Evolutionary conservation across 768 basidiomycete genomes (phyloP).

Genomic region (Boletus coccyginus): DNA sequence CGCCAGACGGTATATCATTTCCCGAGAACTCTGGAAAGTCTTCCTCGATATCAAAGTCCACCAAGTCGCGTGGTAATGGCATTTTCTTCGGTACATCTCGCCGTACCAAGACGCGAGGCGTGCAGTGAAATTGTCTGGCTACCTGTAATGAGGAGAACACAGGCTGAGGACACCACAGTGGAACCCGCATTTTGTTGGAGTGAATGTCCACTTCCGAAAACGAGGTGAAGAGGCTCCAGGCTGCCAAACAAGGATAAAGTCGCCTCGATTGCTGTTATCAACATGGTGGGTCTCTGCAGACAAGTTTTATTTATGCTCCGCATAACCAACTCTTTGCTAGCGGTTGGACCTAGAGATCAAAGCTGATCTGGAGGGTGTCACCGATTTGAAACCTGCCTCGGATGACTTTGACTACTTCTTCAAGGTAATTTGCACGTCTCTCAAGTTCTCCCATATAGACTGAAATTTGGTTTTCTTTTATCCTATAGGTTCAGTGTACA

Average conservation of each 20-base stretch:
- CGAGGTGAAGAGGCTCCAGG: not conserved
- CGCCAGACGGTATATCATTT: slow-evolving; percentile 67
- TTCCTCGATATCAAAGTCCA: slow-evolving; percentile 37
- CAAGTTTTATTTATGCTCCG: not conserved
- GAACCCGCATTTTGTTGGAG: slow-evolving; percentile 20
- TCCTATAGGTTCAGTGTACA: slow-evolving; percentile 66
- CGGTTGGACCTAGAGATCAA: slow-evolving; percentile 65
- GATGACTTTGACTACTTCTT: slow-evolving; percentile 81
- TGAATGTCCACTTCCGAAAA: not conserved
- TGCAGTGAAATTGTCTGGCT: slow-evolving; percentile 26
- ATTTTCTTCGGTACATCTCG: slow-evolving; percentile 17
- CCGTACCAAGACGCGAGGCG: slow-evolving; percentile 16
- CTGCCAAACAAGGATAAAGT: slow-evolving; percentile 28
- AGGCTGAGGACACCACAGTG: slow-evolving; percentile 16
- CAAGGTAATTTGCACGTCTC: slow-evolving; percentile 41
- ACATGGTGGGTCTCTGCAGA: slow-evolving; percentile 40
- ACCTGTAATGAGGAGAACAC: slow-evolving; percentile 5
- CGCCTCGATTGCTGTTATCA: not conserved
- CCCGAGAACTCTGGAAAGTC: slow-evolving; percentile 27
- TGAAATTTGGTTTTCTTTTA: not conserved
- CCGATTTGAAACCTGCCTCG: slow-evolving; percentile 59
- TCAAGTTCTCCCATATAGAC: not conserved
- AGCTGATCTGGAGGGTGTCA: slow-evolving; percentile 80
- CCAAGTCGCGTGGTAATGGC: slow-evolving; percentile 40
- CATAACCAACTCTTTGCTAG: slow-evolving; percentile 30